Conservation (phyloP, 345 rosid species). For the Populus alba region DNA sequence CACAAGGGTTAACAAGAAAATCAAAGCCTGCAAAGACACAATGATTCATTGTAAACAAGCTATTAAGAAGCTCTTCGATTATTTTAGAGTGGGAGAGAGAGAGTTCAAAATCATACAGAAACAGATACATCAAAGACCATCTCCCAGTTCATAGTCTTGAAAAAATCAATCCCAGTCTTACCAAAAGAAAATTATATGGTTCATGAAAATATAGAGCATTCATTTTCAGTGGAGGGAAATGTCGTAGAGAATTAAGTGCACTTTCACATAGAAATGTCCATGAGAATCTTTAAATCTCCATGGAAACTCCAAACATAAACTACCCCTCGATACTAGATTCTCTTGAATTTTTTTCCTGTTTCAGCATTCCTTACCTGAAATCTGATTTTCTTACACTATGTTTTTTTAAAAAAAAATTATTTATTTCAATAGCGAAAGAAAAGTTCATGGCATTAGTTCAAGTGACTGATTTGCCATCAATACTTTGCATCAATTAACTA, state of each 20-base stretch:
- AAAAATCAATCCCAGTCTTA: neutral
- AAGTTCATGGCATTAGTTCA: neutral
- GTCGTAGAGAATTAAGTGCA: neutral
- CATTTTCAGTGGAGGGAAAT: neutral
- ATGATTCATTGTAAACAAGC: conserved; percentile 9
- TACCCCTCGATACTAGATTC: neutral
- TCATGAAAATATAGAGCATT: no score
- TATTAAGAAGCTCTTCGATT: neutral
- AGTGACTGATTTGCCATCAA: neutral
- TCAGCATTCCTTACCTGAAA: neutral
- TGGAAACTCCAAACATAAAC: neutral
- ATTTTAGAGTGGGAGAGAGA: neutral
- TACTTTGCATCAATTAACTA: neutral
- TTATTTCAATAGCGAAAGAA: neutral
- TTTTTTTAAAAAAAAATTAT: neutral
- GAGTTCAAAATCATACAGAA: neutral
- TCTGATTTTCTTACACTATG: neutral
- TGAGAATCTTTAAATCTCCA: neutral
- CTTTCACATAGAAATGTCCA: neutral
- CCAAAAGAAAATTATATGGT: neutral
- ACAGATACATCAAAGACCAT: neutral
- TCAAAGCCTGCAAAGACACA: conserved; percentile 58
- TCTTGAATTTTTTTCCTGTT: neutral
- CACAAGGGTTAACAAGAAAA: conserved; percentile 75
- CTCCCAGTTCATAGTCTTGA: neutral